Base-by-base conservation (phyloP, 345 rosid species). In the Carallia pectinifolia region DNA sequence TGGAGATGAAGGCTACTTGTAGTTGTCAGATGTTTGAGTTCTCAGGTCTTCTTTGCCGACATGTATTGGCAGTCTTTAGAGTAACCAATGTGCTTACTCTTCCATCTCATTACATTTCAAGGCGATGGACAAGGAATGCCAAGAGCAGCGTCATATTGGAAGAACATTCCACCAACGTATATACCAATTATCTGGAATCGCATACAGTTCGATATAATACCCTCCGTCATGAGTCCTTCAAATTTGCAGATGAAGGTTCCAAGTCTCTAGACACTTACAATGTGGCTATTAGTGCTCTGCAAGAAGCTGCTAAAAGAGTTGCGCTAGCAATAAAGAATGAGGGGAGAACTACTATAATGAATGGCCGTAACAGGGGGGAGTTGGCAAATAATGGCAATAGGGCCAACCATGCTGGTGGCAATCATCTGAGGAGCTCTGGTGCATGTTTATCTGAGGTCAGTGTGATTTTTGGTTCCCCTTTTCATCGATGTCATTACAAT, bases 11-110 rank as follows among this genome's bases (percentile, higher is more conserved):
- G 83, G 91, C 95, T 70, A 73, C 68, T 66, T 91, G 95, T 81
- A 91, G 90, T 82, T 91, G 95, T 86, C 86, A 76, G 50, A 86
- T 89, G 91, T 91, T 91, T 76, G 95, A 91, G 76, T 89, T 82
- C 74, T 80, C 86, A 9, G 97, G 97, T 74, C 80, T 91, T 48
- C 78, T 89, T 61, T 91, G 97, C 63, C 79, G 97, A 69, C 97
- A 91, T 65, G 58, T 87, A 70, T 77, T 89, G 73, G 89, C 96
- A 6, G 95, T 85, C 29, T 91, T 91, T 70, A 87, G 91, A 76
- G 87, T 88, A 19, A 76, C 81, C 66, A 91, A 86, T 79, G 90
- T 91, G 64, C 85, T 81, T 66, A 83, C 90, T 17, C 84, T 91
- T 64, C 97, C 97, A 63, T 73, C 89, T 59, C 89, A 80, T 36